A percentile compares a stretch with the other conserved stretches of the same genome.
phyloP scores from a whole-genome alignment of 2,329 filamentous ascomycete genomes.

The Penicillium sclerotiorum region DNA sequence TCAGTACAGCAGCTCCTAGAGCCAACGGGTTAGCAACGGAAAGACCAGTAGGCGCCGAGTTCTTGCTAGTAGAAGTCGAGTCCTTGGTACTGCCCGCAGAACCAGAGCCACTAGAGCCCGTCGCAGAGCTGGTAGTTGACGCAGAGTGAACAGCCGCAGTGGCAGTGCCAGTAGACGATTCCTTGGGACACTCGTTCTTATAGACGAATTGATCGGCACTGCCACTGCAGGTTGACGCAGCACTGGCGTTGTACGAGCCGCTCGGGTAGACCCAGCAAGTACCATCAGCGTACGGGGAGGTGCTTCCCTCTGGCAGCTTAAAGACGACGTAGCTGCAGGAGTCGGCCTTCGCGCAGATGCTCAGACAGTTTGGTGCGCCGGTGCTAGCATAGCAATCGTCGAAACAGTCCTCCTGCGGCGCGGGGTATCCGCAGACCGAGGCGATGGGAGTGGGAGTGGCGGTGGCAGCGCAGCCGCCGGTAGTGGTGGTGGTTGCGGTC shows the following conservation, averaged over 20 bases:
- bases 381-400: conserved; percentile 23
- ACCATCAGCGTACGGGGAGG: conserved; percentile 27
- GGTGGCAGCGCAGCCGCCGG: conserved; percentile 30
- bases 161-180: conserved; percentile 18
- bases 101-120: conserved; percentile 1
- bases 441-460: conserved; percentile 33
- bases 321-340: conserved; percentile 33
- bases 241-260: conserved; percentile 27
- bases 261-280: conserved; percentile 36
- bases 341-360: conserved; percentile 27
- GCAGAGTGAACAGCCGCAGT: no score
- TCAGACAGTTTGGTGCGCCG: conserved; percentile 28
- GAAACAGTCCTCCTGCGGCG: conserved; percentile 29
- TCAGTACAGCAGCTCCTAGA: conserved; percentile 16
- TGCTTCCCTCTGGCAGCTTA: conserved; percentile 18
- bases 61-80: conserved; percentile 18
- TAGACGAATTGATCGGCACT: conserved; percentile 34
- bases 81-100: conserved; percentile 7
- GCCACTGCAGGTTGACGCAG: conserved; percentile 26
- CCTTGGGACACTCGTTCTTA: conserved; percentile 34
- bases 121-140: conserved; percentile 6
- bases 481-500: conserved; percentile 24
- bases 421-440: conserved; percentile 34
- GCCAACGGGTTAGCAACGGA: conserved; percentile 20
- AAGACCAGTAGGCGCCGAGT: conserved; percentile 20